A percentile compares a stretch with the other conserved stretches of the same genome.
Conservation (phyloP, 352 stramenopile genomes). For the Thraustochytrium striatum region DNA sequence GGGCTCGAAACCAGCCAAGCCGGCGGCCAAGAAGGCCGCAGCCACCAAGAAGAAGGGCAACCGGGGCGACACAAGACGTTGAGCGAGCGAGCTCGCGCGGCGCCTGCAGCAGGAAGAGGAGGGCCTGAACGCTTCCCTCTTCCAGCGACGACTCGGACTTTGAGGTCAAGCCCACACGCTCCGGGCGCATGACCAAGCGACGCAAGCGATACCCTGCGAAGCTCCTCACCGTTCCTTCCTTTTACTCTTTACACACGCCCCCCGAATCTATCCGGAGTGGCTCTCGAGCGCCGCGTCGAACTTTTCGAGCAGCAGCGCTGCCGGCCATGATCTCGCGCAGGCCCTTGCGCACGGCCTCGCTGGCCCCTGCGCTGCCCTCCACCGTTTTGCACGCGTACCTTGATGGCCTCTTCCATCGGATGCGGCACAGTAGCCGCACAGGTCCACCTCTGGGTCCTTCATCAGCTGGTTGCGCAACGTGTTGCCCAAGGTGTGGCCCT, state of each 20-base stretch:
- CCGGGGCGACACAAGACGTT: neutral
- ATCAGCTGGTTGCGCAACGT: conserved; percentile 21
- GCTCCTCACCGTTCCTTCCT: neutral
- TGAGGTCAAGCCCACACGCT: neutral
- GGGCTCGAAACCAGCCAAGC: neutral
- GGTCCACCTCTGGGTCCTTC: conserved; percentile 18
- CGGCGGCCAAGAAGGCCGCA: neutral
- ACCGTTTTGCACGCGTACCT: conserved; percentile 41
- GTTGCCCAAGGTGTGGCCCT: conserved; percentile 46
- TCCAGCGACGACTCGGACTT: neutral
- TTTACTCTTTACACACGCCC: neutral
- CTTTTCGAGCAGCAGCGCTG: conserved; percentile 10
- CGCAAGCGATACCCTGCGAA: neutral
- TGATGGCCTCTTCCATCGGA: conserved; percentile 36
- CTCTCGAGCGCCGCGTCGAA: conserved; percentile 8
- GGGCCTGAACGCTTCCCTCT: neutral
- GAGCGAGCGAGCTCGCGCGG: conserved; percentile 21
- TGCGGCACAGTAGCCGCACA: conserved; percentile 47
- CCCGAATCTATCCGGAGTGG: neutral
- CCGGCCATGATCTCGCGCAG: neutral
- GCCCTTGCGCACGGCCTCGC: conserved; percentile 3
- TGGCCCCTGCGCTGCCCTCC: neutral
- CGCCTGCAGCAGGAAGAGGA: conserved; percentile 19
- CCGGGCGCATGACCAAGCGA: neutral
- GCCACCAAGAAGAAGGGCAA: neutral